Conservation (phyloP, 2,329 filamentous ascomycete genomes). For the Achaetomium macrosporum region DNA sequence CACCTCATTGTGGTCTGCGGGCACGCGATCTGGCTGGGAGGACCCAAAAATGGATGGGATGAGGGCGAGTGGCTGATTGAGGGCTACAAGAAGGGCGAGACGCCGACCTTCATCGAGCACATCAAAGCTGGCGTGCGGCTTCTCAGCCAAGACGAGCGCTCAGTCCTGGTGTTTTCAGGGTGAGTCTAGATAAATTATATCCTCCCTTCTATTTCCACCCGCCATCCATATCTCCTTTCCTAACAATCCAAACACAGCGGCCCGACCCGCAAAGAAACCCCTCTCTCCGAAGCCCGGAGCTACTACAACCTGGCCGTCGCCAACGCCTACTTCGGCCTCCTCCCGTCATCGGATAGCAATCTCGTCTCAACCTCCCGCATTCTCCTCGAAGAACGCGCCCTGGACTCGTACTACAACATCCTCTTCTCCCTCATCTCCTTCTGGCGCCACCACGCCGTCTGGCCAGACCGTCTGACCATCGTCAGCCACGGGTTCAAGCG, state of each 20-base stretch:
- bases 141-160: conserved; percentile 41
- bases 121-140: conserved; percentile 57
- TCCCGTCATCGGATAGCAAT: conserved; percentile 22
- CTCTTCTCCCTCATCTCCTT: conserved; percentile 62
- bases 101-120: conserved; percentile 72
- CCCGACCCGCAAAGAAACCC: conserved; percentile 53
- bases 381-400: conserved; percentile 61
- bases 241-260: conserved; percentile 39
- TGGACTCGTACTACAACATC: conserved; percentile 83
- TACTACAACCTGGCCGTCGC: conserved; percentile 51
- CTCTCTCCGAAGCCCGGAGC: conserved; percentile 55
- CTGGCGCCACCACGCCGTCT: conserved; percentile 46
- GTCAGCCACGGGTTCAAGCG: conserved; percentile 67
- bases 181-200: conserved; percentile 33
- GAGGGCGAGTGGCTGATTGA: conserved; percentile 68
- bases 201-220: not conserved
- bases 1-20: conserved; percentile 77
- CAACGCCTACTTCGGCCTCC: conserved; percentile 42
- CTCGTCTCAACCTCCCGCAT: conserved; percentile 34
- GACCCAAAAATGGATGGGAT: conserved; percentile 43
- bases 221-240: not conserved
- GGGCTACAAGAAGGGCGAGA: conserved; percentile 71
- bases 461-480: conserved; percentile 55
- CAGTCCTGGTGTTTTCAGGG: conserved; percentile 67
- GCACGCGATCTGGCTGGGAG: conserved; percentile 70